A percentile compares a stretch with the other conserved stretches of the same genome.
Evolutionary conservation across 257 asterid genomes (phyloP).

Genomic region (Capsicum chinense): DNA sequence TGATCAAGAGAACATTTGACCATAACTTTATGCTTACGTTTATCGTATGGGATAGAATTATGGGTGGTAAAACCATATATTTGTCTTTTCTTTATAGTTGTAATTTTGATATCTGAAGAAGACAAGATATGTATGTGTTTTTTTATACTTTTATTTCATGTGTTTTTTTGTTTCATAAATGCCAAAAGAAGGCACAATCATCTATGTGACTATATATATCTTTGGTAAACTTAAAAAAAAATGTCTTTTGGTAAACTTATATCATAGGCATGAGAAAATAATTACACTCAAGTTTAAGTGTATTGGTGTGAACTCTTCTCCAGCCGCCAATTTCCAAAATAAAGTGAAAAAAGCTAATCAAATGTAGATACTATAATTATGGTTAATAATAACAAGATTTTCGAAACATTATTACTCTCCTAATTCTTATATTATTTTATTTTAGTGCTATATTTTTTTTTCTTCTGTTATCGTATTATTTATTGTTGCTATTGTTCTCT

Average conservation of each 20-base stretch:
- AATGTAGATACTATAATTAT: slow-evolving; percentile 15
- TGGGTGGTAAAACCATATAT: neutral
- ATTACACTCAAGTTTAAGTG: neutral
- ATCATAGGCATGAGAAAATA: neutral
- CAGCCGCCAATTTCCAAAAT: slow-evolving; percentile 30
- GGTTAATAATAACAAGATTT: slow-evolving; percentile 24
- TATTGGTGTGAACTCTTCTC: slow-evolving; percentile 23
- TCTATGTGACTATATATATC: neutral
- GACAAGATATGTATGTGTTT: neutral
- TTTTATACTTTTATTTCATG: neutral
- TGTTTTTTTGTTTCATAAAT: neutral
- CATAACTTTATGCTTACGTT: neutral
- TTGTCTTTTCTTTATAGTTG: neutral
- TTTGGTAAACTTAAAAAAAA: too few species aligned
- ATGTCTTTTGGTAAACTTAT: neutral
- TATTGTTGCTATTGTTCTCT: neutral
- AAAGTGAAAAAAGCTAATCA: slow-evolving; percentile 16
- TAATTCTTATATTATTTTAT: neutral
- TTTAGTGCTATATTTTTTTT: neutral
- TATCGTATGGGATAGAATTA: neutral
- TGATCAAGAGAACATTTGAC: neutral
- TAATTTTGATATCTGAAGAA: neutral
- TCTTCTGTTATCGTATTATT: neutral
- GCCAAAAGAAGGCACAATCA: slow-evolving; percentile 4
- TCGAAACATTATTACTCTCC: neutral